A percentile compares a stretch with the other conserved stretches of the same genome.
phyloP scores from a whole-genome alignment of 441 rosid species.

The Corymbia citriodora region DNA sequence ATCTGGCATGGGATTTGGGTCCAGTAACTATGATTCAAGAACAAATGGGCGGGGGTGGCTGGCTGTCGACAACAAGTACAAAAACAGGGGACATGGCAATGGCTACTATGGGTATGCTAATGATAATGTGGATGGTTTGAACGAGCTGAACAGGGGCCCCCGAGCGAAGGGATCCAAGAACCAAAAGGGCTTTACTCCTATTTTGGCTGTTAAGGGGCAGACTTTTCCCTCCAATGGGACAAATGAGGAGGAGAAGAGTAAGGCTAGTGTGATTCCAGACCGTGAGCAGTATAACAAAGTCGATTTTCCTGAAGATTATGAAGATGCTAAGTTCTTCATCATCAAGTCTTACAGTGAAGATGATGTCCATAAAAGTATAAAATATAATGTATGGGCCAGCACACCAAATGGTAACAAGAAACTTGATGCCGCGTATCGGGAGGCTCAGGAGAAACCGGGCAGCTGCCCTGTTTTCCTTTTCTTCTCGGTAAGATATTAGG shows the following conservation, averaged over 20 bases:
- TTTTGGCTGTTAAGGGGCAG: constrained; percentile 36
- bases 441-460: constrained; percentile 62
- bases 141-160: constrained; percentile 88
- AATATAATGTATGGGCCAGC: constrained; percentile 93
- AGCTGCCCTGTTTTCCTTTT: constrained; percentile 74
- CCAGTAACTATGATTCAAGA: constrained; percentile 58
- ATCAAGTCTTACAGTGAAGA: constrained; percentile 96
- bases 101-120: constrained; percentile 51
- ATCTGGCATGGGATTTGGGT: constrained; percentile 61
- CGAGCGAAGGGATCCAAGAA: constrained; percentile 68
- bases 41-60: constrained; percentile 61
- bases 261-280: constrained; percentile 31
- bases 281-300: constrained; percentile 56
- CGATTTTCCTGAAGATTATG: constrained; percentile 59
- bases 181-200: constrained; percentile 42
- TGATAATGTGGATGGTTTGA: constrained; percentile 67
- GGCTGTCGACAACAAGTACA: constrained; percentile 51
- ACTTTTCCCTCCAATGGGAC: constrained; percentile 25
- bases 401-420: constrained; percentile 94
- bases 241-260: constrained; percentile 37
- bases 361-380: constrained; percentile 90
- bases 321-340: constrained; percentile 69
- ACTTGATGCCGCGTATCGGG: constrained; percentile 86
- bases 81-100: constrained; percentile 63
- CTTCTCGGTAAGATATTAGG: constrained; percentile 60